A percentile compares a stretch with the other conserved stretches of the same genome.
Conservation (phyloP, 768 basidiomycete genomes). For the Sarcodon aspratus region DNA sequence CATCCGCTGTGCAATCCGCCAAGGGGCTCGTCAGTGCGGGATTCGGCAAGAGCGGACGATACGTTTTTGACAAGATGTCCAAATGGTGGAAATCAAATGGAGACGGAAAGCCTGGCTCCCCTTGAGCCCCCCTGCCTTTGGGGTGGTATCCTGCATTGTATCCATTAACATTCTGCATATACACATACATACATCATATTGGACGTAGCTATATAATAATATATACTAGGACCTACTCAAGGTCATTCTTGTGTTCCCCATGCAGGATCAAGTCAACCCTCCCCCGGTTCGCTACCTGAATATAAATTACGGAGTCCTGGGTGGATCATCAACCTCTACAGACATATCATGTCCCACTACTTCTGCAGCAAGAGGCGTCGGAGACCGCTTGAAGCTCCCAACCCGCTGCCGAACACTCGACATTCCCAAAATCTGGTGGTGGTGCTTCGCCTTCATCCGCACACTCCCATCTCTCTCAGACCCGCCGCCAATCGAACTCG, state of each 20-base stretch:
- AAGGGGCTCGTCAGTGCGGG: conserved; percentile 86
- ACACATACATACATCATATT: not conserved
- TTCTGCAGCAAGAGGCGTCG: not conserved
- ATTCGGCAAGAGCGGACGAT: conserved; percentile 64
- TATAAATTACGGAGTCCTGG: too few species aligned
- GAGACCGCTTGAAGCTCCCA: not conserved
- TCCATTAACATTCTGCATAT: not conserved
- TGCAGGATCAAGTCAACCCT: not conserved
- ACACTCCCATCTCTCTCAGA: too few species aligned
- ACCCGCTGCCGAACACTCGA: not conserved
- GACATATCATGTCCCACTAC: not conserved
- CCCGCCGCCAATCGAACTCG: too few species aligned
- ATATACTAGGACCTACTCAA: too few species aligned
- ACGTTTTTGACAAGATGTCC: conserved; percentile 62
- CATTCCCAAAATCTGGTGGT: not conserved
- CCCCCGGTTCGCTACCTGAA: not conserved
- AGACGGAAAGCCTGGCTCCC: not conserved
- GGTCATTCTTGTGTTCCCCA: not conserved
- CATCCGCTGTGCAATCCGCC: conserved; percentile 73
- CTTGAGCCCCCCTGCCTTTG: not conserved
- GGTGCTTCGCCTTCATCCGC: conserved; percentile 8
- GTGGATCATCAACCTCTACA: not conserved
- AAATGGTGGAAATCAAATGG: conserved; percentile 60
- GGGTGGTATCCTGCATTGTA: not conserved
- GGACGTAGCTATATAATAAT: not conserved